Conservation (phyloP, 2,329 filamentous ascomycete genomes). For the Amylocarpus encephaloides region DNA sequence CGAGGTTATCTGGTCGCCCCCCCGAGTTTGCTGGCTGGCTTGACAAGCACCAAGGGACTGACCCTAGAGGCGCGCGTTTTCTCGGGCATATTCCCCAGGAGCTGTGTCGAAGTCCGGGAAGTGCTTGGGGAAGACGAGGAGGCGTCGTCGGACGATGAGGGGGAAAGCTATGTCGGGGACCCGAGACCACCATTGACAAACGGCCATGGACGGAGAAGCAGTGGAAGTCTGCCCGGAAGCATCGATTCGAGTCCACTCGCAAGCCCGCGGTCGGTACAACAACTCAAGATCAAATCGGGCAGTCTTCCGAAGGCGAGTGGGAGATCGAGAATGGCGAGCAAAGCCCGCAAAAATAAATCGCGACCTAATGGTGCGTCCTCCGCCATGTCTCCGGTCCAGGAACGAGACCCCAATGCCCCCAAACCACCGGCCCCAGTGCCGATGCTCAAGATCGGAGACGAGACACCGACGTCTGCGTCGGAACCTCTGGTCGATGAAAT, state of each 20-base stretch:
- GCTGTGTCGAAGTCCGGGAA: slow-evolving; percentile 91
- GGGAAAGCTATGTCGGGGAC: slow-evolving; percentile 4
- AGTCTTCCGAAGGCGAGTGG: slow-evolving; percentile 1
- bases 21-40: slow-evolving; percentile 81
- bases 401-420: slow-evolving; percentile 59
- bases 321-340: slow-evolving; percentile 11
- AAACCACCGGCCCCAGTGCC: slow-evolving; percentile 89
- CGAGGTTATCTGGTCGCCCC: slow-evolving; percentile 93
- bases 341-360: slow-evolving; percentile 18
- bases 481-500: slow-evolving; percentile 97
- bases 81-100: slow-evolving; percentile 94
- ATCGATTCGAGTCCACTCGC: slow-evolving; percentile 16
- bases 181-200: slow-evolving; percentile 9
- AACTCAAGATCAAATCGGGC: slow-evolving; percentile 10
- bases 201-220: slow-evolving; percentile 2
- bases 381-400: slow-evolving; percentile 40
- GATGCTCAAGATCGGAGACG: slow-evolving; percentile 95
- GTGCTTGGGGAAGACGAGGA: slow-evolving; percentile 71
- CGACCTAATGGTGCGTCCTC: slow-evolving; percentile 22
- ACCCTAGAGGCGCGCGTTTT: slow-evolving; percentile 94
- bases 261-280: slow-evolving; percentile 13
- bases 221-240: slow-evolving; percentile 12
- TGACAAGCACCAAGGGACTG: slow-evolving; percentile 87
- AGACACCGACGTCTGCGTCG: slow-evolving; percentile 80
- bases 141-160: slow-evolving; percentile 31